A percentile compares a stretch with the other conserved stretches of the same genome.
These are phyloP conservation scores for Ziziphus jujuba DNA, from an alignment of 306 rosid genomes.

Conservation along the genomic window DNA sequence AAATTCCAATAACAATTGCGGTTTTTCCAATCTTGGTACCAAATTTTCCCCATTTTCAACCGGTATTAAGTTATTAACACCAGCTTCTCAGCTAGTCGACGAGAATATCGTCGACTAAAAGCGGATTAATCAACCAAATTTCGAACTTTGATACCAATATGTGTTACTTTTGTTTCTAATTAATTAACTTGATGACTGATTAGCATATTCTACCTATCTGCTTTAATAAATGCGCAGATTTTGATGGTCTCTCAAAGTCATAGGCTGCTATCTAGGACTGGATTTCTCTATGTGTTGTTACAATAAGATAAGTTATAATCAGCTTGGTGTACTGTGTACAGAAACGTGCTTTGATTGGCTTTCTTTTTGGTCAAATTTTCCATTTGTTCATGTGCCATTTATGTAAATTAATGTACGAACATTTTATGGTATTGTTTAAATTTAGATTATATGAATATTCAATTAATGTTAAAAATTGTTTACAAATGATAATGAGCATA, in stretches of 20 bases:
- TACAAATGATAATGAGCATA: too few species aligned
- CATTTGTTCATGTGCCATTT: not conserved
- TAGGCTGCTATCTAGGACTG: too few species aligned
- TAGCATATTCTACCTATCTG: too few species aligned
- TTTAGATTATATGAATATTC: too few species aligned
- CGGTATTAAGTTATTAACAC: not conserved
- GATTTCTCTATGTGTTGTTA: not conserved
- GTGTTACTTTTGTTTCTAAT: too few species aligned
- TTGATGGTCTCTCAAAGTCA: too few species aligned
- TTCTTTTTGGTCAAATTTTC: not conserved
- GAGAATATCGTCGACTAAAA: not conserved
- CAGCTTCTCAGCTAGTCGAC: not conserved
- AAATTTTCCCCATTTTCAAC: not conserved
- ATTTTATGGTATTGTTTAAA: too few species aligned
- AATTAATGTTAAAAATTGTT: too few species aligned
- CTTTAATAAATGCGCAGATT: too few species aligned
- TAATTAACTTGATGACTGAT: too few species aligned
- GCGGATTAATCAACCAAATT: conserved; percentile 2
- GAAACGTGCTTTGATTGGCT: conserved; percentile 17
- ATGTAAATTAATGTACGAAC: too few species aligned
- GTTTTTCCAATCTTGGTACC: not conserved
- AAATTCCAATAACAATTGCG: not conserved
- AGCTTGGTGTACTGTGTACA: not conserved
- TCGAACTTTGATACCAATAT: not conserved
- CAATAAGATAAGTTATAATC: not conserved